Evolutionary conservation across 2,329 filamentous ascomycete genomes (phyloP), one percentile per base, ranked within the genome.

Genomic region (Fusarium fracticaudum): DNA sequence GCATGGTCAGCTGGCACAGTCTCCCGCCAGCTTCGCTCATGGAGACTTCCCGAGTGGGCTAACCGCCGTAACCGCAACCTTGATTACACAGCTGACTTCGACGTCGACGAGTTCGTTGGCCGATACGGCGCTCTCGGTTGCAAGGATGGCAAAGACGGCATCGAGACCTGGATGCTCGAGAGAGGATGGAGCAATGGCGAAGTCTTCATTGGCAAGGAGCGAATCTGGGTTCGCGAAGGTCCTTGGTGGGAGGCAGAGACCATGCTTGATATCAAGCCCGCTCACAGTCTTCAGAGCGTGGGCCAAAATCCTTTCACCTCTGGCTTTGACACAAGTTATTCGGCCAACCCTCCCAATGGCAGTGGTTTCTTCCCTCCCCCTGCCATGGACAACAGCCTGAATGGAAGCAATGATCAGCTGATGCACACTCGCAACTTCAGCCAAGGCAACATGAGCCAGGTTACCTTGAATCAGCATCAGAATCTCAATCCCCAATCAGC

Each of bases 221-320:
- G 96, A 38, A 91, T 99, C 47, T 99, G 96, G 96, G 95, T 98
- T 86, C 91, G 96, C 57, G 96, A 99, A 83, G 89, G 86, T 65
- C 93, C 95, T 5, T 99, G 96, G 96, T 98, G 96, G 96, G 96
- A 98, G 83, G 96, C 95, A 10, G 96, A 99, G 84, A 94, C 90
- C 70, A 97, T 98, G 93, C 91, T 98, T 35, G 96, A 99, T 79
- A 87, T 97, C 77, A 96, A 96, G 83, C 90, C 92, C 3, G 86
- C 88, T 60, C 89, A 91, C 45, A 82, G 82, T 50, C 68, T 80
- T 31, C 80, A 80, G 14, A 78, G 75, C 13, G 79, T 83, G 35
- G 87, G 87, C 35, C 87, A 85, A 50, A 89, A 89, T 68, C 83
- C 83, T 2, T 84, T 84, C 54, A 79, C 76, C 51, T 79, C 78